These are phyloP conservation scores for Leccinum arenicola DNA, from an alignment of 768 basidiomycete species.

Conservation along the genomic window DNA sequence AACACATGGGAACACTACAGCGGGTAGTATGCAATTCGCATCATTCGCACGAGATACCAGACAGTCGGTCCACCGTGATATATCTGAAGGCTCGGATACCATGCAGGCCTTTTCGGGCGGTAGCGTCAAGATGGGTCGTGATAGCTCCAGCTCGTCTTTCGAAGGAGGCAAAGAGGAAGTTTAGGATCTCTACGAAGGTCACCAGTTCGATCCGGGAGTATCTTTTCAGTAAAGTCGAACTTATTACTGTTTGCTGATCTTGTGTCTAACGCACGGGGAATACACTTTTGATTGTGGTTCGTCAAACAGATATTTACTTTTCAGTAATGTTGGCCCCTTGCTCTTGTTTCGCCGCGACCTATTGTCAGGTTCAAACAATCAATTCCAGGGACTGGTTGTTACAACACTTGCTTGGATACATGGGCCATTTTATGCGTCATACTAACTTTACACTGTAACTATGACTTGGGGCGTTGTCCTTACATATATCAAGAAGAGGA, in stretches of 20 bases:
- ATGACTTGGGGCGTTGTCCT: background rate
- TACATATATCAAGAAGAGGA: no score
- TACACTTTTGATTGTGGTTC: background rate
- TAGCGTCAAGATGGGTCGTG: conserved; percentile 1
- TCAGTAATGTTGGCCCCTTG: no score
- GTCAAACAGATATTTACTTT: background rate
- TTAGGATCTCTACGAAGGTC: background rate
- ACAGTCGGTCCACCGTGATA: background rate
- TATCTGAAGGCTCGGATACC: conserved; percentile 11
- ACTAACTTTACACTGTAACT: no score
- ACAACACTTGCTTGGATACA: no score
- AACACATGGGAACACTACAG: background rate
- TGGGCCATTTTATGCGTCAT: no score
- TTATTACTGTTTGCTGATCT: background rate
- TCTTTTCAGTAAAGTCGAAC: background rate
- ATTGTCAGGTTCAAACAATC: no score
- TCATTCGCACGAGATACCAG: background rate
- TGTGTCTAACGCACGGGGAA: background rate
- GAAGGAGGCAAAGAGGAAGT: conserved; percentile 11
- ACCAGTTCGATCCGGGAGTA: background rate
- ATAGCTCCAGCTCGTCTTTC: conserved; percentile 12
- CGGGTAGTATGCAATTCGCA: conserved; percentile 14
- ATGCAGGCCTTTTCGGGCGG: conserved; percentile 1
- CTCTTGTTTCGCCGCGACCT: no score
- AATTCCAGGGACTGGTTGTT: no score